Percentiles rank a stretch among this genome's conserved stretches.
These are phyloP conservation scores for Pleoardoris graminearum DNA, from an alignment of 2,329 filamentous ascomycete genomes.

Conservation along the genomic window DNA sequence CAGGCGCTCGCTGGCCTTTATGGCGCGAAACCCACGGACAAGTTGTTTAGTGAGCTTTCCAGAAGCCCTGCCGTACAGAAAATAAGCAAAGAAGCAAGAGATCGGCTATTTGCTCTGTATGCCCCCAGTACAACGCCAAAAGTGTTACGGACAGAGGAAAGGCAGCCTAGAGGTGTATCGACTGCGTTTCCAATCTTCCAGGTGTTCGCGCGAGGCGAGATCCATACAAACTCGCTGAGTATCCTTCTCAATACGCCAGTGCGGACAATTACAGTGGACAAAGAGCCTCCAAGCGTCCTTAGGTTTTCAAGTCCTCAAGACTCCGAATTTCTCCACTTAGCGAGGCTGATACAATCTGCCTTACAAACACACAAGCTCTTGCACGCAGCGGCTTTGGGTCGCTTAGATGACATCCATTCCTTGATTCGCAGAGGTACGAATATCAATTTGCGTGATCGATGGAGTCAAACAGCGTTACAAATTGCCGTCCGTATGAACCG, in stretches of 20 bases:
- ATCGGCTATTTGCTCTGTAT: neutral
- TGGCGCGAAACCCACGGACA: slow-evolving; percentile 7
- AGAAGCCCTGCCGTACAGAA: neutral
- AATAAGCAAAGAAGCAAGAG: neutral
- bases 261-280: slow-evolving; percentile 4
- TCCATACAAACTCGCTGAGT: neutral
- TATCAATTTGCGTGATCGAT: slow-evolving; percentile 8
- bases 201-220: slow-evolving; percentile 5
- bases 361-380: slow-evolving; percentile 9
- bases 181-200: slow-evolving; percentile 10
- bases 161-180: neutral
- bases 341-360: slow-evolving; percentile 7
- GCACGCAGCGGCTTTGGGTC: slow-evolving; percentile 3
- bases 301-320: slow-evolving; percentile 4
- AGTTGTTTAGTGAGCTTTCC: slow-evolving; percentile 7
- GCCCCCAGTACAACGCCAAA: neutral
- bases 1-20: slow-evolving; percentile 4
- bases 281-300: neutral
- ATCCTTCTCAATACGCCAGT: slow-evolving; percentile 4
- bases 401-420: neutral
- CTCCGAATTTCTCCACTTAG: slow-evolving; percentile 7
- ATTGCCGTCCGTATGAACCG: slow-evolving; percentile 5
- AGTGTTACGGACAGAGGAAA: neutral
- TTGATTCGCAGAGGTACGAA: slow-evolving; percentile 7
- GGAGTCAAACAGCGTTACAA: slow-evolving; percentile 12